Evolutionary conservation across 257 asterid genomes (phyloP), one percentile per base, ranked within the genome.

Genomic region (Solanum pennellii): DNA sequence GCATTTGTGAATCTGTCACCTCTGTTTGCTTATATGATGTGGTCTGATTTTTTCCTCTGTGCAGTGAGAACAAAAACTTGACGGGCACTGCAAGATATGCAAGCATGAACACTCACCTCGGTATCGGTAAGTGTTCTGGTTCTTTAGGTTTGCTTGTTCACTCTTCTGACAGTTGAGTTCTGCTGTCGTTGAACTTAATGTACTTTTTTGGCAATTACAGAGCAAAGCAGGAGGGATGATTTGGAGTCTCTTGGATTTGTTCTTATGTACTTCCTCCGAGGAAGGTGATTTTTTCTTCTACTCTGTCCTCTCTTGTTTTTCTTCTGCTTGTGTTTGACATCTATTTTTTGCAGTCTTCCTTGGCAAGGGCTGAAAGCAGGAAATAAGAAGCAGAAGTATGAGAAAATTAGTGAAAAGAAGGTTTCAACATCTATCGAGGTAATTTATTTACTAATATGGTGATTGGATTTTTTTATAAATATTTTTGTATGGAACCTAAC

Each of bases 311-410:
- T 91, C 88, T 87, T 83, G 80, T 86, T 52, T 45, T 75, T 59
- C 42, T 83, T 79, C 35, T 23, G 88, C 82, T 76, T 82, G 87
- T 86, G 89, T 88, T 74, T 94, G 88, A 91, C 91, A 79, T 91
- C 37, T 90, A 60, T 91, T 88, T 83, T 73, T 85, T 91, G 90
- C 88, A 96, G 99, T 91, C 98, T 96, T 82, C 98, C 98, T 56
- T 96, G 98, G 98, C 98, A 96, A 91, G 98, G 98, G 87, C 93
- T 96, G 69, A 96, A 94, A 96, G 99, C 99, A 42, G 99, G 98
- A 90, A 96, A 94, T 73, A 96, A 95, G 92, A 96, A 96, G 89
- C 99, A 95, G 89, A 96, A 96, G 88, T 96, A 96, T 88, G 99
- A 96, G 90, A 96, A 94, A 89, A 96, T 96, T 87, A 93, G 99